A percentile compares a stretch with the other conserved stretches of the same genome.
Evolutionary conservation across 331 rosid genomes (phyloP).

Genomic region (Malus hybrid): DNA sequence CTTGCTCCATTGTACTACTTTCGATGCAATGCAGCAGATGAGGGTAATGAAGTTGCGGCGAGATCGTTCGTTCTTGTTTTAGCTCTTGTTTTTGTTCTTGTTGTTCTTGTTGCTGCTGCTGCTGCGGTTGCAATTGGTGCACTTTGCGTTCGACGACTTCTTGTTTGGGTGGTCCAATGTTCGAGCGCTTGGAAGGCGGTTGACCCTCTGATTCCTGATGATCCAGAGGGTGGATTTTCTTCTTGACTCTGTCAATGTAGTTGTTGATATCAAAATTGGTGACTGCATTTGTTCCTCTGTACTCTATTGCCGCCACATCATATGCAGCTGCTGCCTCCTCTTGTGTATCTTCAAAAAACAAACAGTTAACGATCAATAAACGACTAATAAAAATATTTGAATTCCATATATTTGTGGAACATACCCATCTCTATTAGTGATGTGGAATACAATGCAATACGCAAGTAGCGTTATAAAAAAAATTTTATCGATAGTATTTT

Average conservation of each 20-base stretch:
- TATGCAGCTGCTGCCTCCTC: conserved; percentile 95
- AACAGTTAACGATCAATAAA: neutral
- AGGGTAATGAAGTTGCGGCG: conserved; percentile 1
- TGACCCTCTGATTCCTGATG: conserved; percentile 2
- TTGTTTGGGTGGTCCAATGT: conserved; percentile 16
- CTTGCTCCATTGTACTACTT: conserved; percentile 11
- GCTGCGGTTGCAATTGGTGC: neutral
- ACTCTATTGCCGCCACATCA: conserved; percentile 79
- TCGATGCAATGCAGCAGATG: conserved; percentile 26
- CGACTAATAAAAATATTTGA: neutral
- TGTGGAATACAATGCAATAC: neutral
- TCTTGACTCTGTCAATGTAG: conserved; percentile 39
- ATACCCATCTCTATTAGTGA: neutral
- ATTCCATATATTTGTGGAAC: neutral
- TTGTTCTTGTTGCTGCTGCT: neutral
- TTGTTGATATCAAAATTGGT: conserved; percentile 79
- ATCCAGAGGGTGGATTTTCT: conserved; percentile 11
- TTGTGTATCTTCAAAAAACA: conserved; percentile 55
- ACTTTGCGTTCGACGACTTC: conserved; percentile 6
- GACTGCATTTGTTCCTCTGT: conserved; percentile 85
- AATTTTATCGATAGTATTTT: neutral
- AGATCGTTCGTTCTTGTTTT: neutral
- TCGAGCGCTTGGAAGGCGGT: conserved; percentile 15
- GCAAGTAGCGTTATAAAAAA: neutral
- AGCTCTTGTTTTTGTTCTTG: neutral